Conservation (phyloP, 208 protist species). For the Trypanosoma mega region DNA sequence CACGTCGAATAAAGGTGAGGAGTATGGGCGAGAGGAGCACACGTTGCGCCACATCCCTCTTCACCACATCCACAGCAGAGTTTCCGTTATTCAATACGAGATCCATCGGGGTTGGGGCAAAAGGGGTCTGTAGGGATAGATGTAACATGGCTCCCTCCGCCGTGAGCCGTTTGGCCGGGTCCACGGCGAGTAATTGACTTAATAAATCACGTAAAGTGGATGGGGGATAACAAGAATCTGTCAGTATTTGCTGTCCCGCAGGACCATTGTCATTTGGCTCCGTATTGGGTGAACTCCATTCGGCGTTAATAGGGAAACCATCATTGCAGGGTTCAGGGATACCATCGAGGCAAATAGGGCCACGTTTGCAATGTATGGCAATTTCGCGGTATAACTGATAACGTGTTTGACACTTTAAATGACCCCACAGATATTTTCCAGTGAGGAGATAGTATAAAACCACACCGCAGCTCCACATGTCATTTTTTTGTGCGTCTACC, state of each 20-base stretch:
- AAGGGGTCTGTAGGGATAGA: slow-evolving; percentile 30
- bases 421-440: slow-evolving; percentile 27
- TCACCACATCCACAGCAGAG: slow-evolving; percentile 29
- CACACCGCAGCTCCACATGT: slow-evolving; percentile 85
- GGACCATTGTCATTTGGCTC: too few species aligned
- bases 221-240: slow-evolving; percentile 23
- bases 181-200: slow-evolving; percentile 49
- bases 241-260: too few species aligned
- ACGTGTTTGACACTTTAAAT: slow-evolving; percentile 15
- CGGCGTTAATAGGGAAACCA: background rate
- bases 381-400: slow-evolving; percentile 78
- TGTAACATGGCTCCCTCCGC: slow-evolving; percentile 69
- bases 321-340: slow-evolving; percentile 31
- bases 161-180: slow-evolving; percentile 58
- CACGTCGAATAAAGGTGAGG: slow-evolving; percentile 44
- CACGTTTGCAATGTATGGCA: slow-evolving; percentile 30
- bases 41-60: slow-evolving; percentile 49
- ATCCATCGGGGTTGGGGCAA: background rate
- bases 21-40: slow-evolving; percentile 51
- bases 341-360: slow-evolving; percentile 42
- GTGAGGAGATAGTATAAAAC: slow-evolving; percentile 79
- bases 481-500: slow-evolving; percentile 45
- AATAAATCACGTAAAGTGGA: slow-evolving; percentile 57
- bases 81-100: background rate
- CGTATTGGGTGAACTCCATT: slow-evolving; percentile 1